Evolutionary conservation across 257 asterid species (phyloP).

Genomic region (Osmanthus fragrans): DNA sequence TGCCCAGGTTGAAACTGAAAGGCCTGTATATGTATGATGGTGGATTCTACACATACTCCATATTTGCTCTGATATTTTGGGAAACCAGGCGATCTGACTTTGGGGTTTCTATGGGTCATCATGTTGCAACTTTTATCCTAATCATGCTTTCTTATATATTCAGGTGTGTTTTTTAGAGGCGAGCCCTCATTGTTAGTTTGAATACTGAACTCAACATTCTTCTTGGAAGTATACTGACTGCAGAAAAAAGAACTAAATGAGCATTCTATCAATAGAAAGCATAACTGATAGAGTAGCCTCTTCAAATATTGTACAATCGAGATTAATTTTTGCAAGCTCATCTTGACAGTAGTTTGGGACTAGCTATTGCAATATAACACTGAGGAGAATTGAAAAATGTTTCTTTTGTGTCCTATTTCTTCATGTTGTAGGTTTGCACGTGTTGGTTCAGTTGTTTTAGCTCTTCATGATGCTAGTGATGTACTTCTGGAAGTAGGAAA

Average conservation of each 20-base stretch:
- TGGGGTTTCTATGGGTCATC: slow-evolving; percentile 95
- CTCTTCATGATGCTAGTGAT: slow-evolving; percentile 97
- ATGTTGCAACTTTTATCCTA: slow-evolving; percentile 73
- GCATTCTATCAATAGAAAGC: not conserved
- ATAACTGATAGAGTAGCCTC: not conserved
- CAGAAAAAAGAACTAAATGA: not conserved
- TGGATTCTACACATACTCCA: slow-evolving; percentile 86
- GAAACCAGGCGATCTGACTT: slow-evolving; percentile 95
- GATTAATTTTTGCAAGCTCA: not conserved
- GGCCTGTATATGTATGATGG: slow-evolving; percentile 81
- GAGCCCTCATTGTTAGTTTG: slow-evolving; percentile 6
- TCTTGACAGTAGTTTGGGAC: not conserved
- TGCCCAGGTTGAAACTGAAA: slow-evolving; percentile 81
- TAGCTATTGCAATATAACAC: not conserved
- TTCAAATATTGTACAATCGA: slow-evolving; percentile 1
- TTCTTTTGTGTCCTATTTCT: slow-evolving; percentile 5
- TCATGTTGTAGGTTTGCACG: slow-evolving; percentile 72
- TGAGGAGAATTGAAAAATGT: slow-evolving; percentile 6
- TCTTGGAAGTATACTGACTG: not conserved
- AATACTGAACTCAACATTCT: not conserved
- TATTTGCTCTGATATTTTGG: slow-evolving; percentile 90
- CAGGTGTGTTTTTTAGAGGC: slow-evolving; percentile 47
- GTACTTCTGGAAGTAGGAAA: slow-evolving; percentile 82
- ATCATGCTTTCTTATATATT: slow-evolving; percentile 66
- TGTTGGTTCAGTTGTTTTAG: slow-evolving; percentile 77